These are phyloP conservation scores for Picochlorum sp. DNA, from an alignment of 139 green algal species.

Conservation along the genomic window DNA sequence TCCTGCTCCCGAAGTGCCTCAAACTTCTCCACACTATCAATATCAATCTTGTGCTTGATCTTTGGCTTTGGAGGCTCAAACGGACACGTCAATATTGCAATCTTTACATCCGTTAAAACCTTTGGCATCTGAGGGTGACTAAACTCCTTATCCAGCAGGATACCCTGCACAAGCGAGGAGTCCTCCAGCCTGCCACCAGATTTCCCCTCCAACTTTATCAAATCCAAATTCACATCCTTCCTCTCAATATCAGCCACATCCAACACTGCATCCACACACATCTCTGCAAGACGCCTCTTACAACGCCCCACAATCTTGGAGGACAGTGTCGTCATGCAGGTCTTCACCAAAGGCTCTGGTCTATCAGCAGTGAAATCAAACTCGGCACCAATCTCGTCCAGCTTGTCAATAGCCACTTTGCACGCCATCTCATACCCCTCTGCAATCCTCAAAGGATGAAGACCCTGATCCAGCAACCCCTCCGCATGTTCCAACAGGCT, in stretches of 20 bases:
- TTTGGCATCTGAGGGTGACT: constrained; percentile 91
- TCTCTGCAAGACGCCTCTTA: constrained; percentile 94
- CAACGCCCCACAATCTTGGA: constrained; percentile 96
- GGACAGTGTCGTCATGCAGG: constrained; percentile 98
- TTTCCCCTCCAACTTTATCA: constrained; percentile 90
- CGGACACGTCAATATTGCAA: constrained; percentile 97
- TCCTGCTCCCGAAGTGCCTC: constrained; percentile 80
- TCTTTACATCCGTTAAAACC: constrained; percentile 77
- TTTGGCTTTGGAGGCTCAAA: constrained; percentile 99
- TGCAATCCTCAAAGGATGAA: constrained; percentile 93
- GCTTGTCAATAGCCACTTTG: constrained; percentile 72
- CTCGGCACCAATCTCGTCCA: constrained; percentile 52
- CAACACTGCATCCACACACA: constrained; percentile 95
- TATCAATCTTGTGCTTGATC: constrained; percentile 99
- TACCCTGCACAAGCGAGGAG: constrained; percentile 83
- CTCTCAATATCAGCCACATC: constrained; percentile 91
- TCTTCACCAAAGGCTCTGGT: constrained; percentile 89
- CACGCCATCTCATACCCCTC: constrained; percentile 98
- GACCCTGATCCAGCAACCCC: constrained; percentile 90
- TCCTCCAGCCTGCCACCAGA: constrained; percentile 95
- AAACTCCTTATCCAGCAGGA: constrained; percentile 99
- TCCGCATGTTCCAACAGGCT: constrained; percentile 81
- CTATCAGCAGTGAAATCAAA: constrained; percentile 77
- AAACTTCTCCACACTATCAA: constrained; percentile 97
- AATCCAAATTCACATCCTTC: constrained; percentile 95